Percentiles rank a stretch among this genome's conserved stretches.
phyloP scores from a whole-genome alignment of 768 basidiomycete genomes.

The Phaeotremella fagi region DNA sequence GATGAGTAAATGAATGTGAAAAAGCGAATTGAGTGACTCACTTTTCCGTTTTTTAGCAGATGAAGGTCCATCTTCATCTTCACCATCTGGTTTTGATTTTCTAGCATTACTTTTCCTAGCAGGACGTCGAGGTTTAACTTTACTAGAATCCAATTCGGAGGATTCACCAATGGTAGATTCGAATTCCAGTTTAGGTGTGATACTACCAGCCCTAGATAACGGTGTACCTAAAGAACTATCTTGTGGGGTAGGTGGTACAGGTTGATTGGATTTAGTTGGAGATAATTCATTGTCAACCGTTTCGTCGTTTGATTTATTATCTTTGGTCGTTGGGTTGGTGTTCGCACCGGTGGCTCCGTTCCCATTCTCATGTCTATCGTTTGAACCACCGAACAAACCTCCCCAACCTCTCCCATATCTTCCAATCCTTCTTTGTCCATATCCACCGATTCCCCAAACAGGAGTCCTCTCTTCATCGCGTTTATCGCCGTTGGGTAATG shows the following conservation, averaged over 20 bases:
- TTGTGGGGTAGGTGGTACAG: background rate
- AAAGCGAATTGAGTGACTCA: constrained; percentile 11
- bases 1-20: background rate
- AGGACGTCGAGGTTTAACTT: background rate
- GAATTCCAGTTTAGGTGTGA: background rate
- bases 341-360: background rate
- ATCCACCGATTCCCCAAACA: background rate
- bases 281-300: background rate
- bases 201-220: background rate
- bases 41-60: constrained; percentile 30
- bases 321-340: background rate
- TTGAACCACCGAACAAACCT: constrained; percentile 15
- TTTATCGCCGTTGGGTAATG: too few species aligned
- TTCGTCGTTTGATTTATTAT: too few species aligned
- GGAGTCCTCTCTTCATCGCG: too few species aligned
- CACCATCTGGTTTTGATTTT: constrained; percentile 16
- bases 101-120: background rate
- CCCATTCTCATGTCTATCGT: background rate
- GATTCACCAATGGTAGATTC: background rate
- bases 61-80: constrained; percentile 18
- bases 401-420: constrained; percentile 22
- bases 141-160: background rate
- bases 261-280: background rate
- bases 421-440: constrained; percentile 1
- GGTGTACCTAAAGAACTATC: constrained; percentile 9